Evolutionary conservation across 2,329 filamentous ascomycete genomes (phyloP).

Genomic region (Trichoderma pleuroti): DNA sequence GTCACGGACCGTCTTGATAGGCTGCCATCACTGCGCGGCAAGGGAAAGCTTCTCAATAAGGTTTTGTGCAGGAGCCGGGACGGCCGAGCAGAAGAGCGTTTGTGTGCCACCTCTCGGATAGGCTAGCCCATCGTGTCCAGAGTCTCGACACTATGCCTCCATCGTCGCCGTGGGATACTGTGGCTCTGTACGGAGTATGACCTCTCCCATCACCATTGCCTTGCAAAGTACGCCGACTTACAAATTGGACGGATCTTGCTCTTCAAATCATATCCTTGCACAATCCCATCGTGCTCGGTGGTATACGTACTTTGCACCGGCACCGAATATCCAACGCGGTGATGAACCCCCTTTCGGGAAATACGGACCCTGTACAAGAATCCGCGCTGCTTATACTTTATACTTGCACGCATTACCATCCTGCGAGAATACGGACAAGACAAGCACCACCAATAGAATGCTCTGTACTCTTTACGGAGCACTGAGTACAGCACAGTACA

Average conservation of each 20-base stretch:
- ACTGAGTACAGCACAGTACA: too few species aligned
- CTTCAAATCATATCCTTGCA: background rate
- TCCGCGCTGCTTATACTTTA: too few species aligned
- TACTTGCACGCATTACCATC: background rate
- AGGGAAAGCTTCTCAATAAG: background rate
- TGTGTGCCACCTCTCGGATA: background rate
- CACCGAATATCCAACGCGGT: background rate
- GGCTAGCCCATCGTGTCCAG: background rate
- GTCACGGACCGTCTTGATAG: background rate
- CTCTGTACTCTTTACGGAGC: background rate
- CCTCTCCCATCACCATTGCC: background rate
- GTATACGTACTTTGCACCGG: background rate
- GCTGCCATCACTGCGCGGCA: background rate
- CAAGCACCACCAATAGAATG: background rate
- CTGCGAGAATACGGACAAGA: background rate
- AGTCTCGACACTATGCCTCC: background rate
- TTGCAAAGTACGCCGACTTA: background rate
- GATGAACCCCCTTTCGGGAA: background rate
- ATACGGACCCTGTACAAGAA: background rate
- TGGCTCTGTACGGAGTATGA: background rate
- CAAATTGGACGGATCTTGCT: background rate
- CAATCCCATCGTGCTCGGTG: background rate
- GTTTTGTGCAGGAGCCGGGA: slow-evolving; percentile 5
- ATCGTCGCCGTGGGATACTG: background rate
- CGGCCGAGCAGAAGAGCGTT: background rate